Conservation (phyloP, 2,329 filamentous ascomycete species). For the Cryphonectria nitschkei region DNA sequence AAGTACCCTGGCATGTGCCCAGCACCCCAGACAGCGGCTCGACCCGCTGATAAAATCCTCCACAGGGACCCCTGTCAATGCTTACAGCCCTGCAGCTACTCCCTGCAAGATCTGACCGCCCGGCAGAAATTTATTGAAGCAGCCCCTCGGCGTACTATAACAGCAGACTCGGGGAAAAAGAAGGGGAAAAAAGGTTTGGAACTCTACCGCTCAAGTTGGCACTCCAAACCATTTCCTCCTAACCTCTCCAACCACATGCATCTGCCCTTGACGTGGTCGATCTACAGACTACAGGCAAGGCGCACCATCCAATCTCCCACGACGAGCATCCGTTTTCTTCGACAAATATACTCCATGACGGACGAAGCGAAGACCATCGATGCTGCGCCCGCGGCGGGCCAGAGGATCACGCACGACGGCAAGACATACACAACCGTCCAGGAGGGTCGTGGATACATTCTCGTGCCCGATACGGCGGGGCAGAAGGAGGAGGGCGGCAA, state of each 20-base stretch:
- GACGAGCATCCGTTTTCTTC: background rate
- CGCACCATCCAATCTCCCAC: slow-evolving; percentile 8
- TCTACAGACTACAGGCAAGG: slow-evolving; percentile 10
- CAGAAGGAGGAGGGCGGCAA: slow-evolving; percentile 36
- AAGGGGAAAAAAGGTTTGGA: background rate
- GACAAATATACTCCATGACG: slow-evolving; percentile 32
- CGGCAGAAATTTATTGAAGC: slow-evolving; percentile 18
- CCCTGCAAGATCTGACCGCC: slow-evolving; percentile 18
- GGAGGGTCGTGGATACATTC: slow-evolving; percentile 61
- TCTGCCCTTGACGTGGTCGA: slow-evolving; percentile 8
- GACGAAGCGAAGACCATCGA: slow-evolving; percentile 29
- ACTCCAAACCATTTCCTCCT: background rate
- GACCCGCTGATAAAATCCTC: slow-evolving; percentile 3
- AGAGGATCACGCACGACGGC: slow-evolving; percentile 46
- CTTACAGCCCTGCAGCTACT: background rate
- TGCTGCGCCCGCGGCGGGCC: slow-evolving; percentile 37
- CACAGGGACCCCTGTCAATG: background rate
- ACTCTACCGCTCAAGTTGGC: slow-evolving; percentile 4
- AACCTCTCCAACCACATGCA: slow-evolving; percentile 17
- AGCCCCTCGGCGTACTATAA: background rate
- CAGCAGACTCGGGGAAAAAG: background rate
- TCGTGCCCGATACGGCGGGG: slow-evolving; percentile 51
- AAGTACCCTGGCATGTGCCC: background rate
- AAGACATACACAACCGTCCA: slow-evolving; percentile 55
- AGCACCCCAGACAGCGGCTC: slow-evolving; percentile 13